Conservation (phyloP, 2,329 filamentous ascomycete genomes). For the Aspergillus fumigatiaffinis region DNA sequence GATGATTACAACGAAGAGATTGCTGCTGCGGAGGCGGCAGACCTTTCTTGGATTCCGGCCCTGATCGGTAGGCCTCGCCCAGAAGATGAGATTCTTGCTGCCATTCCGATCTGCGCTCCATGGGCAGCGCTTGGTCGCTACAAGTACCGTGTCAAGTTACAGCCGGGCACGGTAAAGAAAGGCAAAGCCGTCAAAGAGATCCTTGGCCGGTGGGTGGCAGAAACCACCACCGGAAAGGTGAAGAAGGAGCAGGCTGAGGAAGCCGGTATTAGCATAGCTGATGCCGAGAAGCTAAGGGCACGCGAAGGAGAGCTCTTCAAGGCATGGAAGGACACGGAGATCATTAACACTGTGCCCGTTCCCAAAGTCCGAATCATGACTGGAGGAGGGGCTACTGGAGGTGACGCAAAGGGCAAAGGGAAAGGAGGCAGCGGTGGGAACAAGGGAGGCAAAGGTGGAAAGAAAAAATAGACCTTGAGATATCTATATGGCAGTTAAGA, state of each 20-base stretch:
- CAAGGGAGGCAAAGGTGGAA: conserved; percentile 34
- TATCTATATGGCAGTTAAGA: background rate
- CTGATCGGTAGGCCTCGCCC: conserved; percentile 72
- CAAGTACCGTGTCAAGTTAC: conserved; percentile 94
- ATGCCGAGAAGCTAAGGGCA: conserved; percentile 76
- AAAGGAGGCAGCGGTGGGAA: conserved; percentile 26
- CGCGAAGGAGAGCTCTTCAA: conserved; percentile 81
- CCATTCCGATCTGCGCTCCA: conserved; percentile 60
- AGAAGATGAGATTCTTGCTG: conserved; percentile 69
- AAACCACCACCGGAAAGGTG: conserved; percentile 47
- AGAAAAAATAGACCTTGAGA: conserved; percentile 32
- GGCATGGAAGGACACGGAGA: conserved; percentile 74
- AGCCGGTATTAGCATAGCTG: conserved; percentile 43
- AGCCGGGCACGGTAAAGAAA: conserved; percentile 86
- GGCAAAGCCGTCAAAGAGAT: conserved; percentile 92
- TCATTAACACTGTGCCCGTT: conserved; percentile 75
- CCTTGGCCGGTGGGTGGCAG: conserved; percentile 72
- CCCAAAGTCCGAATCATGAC: conserved; percentile 77
- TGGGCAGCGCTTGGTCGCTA: conserved; percentile 62
- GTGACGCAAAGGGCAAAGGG: conserved; percentile 36
- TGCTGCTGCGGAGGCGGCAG: conserved; percentile 43
- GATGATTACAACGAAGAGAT: conserved; percentile 57
- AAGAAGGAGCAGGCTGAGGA: conserved; percentile 57
- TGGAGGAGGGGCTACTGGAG: conserved; percentile 52
- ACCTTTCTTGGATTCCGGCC: conserved; percentile 57